These are phyloP conservation scores for Penicillium nucicola DNA, from an alignment of 495 filamentous ascomycete genomes.

Conservation along the genomic window DNA sequence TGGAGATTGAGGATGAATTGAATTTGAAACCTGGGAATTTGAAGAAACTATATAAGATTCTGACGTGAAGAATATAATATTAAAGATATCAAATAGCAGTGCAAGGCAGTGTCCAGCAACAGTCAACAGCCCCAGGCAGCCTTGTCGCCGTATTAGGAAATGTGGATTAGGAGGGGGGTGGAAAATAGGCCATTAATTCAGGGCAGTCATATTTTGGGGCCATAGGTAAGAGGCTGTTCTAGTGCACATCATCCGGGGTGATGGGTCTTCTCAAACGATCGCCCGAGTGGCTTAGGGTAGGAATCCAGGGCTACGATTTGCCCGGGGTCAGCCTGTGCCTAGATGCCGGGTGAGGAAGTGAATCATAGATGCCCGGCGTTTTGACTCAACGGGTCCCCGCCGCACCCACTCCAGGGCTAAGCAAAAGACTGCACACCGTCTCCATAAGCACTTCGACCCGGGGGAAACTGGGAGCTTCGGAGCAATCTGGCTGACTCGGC, in stretches of 20 bases:
- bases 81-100: neutral
- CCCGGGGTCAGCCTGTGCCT: constrained; percentile 9
- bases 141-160: constrained; percentile 13
- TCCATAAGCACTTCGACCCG: constrained; percentile 3
- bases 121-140: constrained; percentile 10
- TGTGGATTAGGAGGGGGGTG: constrained; percentile 1
- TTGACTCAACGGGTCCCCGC: constrained; percentile 7
- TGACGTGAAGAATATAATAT: neutral
- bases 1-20: constrained; percentile 10
- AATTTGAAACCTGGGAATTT: constrained; percentile 5
- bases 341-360: constrained; percentile 11
- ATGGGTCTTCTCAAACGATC: neutral
- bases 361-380: constrained; percentile 3
- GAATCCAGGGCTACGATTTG: constrained; percentile 2
- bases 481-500: neutral
- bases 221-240: neutral
- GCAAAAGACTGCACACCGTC: constrained; percentile 13
- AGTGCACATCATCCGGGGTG: constrained; percentile 5
- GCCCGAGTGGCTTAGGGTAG: constrained; percentile 11
- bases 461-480: constrained; percentile 7
- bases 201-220: constrained; percentile 9
- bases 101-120: constrained; percentile 12
- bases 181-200: neutral
- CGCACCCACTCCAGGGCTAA: constrained; percentile 3
- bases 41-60: neutral